phyloP scores from a whole-genome alignment of 2,329 filamentous ascomycete genomes.

The Magnaporthales sp. region DNA sequence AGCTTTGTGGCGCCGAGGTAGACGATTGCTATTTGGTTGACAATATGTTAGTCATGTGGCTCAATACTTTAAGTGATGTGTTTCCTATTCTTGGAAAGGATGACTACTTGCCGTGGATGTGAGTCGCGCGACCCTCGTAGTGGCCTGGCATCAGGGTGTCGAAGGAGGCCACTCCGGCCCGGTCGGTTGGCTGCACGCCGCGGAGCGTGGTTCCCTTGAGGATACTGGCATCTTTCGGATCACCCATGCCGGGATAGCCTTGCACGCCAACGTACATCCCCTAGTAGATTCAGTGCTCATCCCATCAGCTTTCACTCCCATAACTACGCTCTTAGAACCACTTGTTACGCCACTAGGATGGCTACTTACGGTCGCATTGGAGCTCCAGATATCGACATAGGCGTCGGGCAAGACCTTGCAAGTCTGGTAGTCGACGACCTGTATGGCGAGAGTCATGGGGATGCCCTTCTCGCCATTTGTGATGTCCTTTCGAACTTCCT shows the following conservation, averaged over 20 bases:
- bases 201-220: conserved; percentile 18
- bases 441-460: conserved; percentile 38
- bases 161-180: conserved; percentile 30
- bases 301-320: too few relatives aligned
- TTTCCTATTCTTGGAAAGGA: neutral
- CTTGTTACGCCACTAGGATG: neutral
- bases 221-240: conserved; percentile 27
- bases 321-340: neutral
- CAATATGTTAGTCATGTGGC: neutral
- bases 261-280: conserved; percentile 7
- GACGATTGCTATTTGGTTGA: conserved; percentile 16
- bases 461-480: conserved; percentile 37
- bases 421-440: conserved; percentile 43
- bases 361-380: conserved; percentile 13
- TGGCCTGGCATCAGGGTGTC: conserved; percentile 34
- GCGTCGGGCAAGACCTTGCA: conserved; percentile 39
- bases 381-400: conserved; percentile 41
- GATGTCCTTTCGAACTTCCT: conserved; percentile 38
- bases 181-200: conserved; percentile 28
- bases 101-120: conserved; percentile 24
- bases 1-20: conserved; percentile 25
- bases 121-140: conserved; percentile 29
- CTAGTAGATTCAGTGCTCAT: neutral
- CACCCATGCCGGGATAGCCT: conserved; percentile 11
- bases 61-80: too few relatives aligned